Base-by-base conservation (phyloP, 1,284 basidiomycete species). In the Pseudozyma tsukubaensis region DNA sequence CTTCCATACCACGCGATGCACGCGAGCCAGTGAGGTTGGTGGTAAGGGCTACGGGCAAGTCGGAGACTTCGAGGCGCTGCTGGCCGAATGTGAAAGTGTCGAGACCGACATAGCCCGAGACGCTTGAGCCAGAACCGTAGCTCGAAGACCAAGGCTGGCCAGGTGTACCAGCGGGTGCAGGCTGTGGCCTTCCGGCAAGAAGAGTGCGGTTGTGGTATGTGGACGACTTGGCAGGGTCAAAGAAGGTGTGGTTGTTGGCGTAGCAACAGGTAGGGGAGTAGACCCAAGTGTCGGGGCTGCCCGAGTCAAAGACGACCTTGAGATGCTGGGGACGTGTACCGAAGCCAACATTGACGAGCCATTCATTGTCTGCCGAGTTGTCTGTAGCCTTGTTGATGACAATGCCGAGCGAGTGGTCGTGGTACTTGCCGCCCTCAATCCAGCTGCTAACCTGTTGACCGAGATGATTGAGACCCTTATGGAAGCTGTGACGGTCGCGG, bases 241-340 rank as follows among this genome's bases (percentile, higher is more conserved):
- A 78, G 50, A 57, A 75, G 47, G 58, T 60, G 63, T 80, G 76
- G 58, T 78, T 68, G 44, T 59, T 53, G 43, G 65, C 55, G 50
- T 78, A 80, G 66, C 76, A 80, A 56, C 76, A 80, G 6, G 58
- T 53, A n/a, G 76, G 76, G 13, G 70, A 72, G 60, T 76, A 80
- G 42, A 75, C 66, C 73, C 73, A 78, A 40, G 73, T 68, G 66
- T 74, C 74, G 10, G 76, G 54, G 35, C 67, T 72, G 45, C 78
- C 78, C 24, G 72, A 60, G 65, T 80, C 78, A 54, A 80, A 67
- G 44, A 80, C 76, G 50, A 78, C 50, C 56, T 76, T 56, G 34
- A 78, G 70, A 18, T 50, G 36, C 54, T 78, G 76, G 13, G 63
- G 21, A 10, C 14, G 43, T 1, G 72, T 76, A 44, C 78, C 78